These are phyloP conservation scores for Orbilia blumenaviensis DNA, from an alignment of 2,329 filamentous ascomycete species.

Conservation along the genomic window DNA sequence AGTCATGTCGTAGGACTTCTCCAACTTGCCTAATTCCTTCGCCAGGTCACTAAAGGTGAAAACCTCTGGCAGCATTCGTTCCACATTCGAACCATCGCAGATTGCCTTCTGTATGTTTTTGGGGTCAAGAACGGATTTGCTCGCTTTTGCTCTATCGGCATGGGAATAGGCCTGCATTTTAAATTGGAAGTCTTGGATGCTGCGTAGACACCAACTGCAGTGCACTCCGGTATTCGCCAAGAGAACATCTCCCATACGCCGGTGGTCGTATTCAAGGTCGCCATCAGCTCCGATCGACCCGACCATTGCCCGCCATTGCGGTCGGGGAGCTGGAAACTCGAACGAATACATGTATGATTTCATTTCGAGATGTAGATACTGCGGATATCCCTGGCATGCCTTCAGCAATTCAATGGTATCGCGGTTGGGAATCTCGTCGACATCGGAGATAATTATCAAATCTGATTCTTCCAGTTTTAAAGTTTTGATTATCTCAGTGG, in stretches of 20 bases:
- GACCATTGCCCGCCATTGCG: constrained; percentile 37
- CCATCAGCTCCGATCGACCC: constrained; percentile 17
- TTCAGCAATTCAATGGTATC: constrained; percentile 31
- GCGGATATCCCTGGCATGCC: constrained; percentile 36
- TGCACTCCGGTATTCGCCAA: constrained; percentile 34
- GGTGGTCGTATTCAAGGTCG: constrained; percentile 33
- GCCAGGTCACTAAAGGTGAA: constrained; percentile 37
- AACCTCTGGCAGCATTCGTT: constrained; percentile 36
- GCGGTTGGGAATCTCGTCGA: constrained; percentile 32
- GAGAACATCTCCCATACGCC: constrained; percentile 32
- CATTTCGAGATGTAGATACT: constrained; percentile 42
- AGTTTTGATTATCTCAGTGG: constrained; percentile 33
- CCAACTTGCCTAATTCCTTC: constrained; percentile 32
- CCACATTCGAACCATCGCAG: constrained; percentile 39
- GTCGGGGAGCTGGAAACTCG: constrained; percentile 23
- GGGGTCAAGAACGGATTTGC: constrained; percentile 20
- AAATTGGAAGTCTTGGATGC: constrained; percentile 29
- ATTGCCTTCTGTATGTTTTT: constrained; percentile 38
- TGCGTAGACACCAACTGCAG: constrained; percentile 45
- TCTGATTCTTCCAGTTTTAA: constrained; percentile 23
- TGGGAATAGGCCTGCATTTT: constrained; percentile 39
- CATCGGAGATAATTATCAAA: constrained; percentile 31
- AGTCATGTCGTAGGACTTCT: constrained; percentile 39
- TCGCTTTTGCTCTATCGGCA: constrained; percentile 30
- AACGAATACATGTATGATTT: constrained; percentile 45